These are phyloP conservation scores for Xerocomellus intermedius DNA, from an alignment of 768 basidiomycete species.

Conservation along the genomic window DNA sequence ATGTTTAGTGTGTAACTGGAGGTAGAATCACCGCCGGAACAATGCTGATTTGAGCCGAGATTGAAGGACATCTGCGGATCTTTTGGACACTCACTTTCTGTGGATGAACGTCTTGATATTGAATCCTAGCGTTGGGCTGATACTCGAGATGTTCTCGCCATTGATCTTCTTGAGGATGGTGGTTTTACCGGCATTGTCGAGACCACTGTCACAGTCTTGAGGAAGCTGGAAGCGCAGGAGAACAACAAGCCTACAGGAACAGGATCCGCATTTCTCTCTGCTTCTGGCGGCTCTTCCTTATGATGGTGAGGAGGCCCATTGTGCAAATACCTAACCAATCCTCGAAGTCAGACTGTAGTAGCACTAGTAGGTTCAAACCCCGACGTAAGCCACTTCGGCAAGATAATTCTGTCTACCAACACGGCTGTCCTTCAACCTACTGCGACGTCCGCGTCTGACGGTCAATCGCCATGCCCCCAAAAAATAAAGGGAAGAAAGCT, in stretches of 20 bases:
- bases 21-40: constrained; percentile 27
- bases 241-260: constrained; percentile 64
- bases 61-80: constrained; percentile 17
- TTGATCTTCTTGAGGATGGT: constrained; percentile 96
- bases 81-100: constrained; percentile 60
- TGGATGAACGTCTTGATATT: constrained; percentile 97
- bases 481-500: constrained; percentile 83
- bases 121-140: constrained; percentile 96
- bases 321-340: not conserved
- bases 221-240: constrained; percentile 5
- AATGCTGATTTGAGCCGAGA: constrained; percentile 17
- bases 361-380: constrained; percentile 6
- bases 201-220: constrained; percentile 57
- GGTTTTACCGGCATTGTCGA: constrained; percentile 99
- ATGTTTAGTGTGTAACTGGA: constrained; percentile 44
- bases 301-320: constrained; percentile 96
- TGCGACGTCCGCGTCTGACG: not conserved
- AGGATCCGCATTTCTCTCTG: constrained; percentile 96
- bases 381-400: constrained; percentile 15
- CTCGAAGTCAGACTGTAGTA: not conserved
- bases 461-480: constrained; percentile 42
- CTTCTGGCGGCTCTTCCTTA: constrained; percentile 92
- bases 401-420: constrained; percentile 6
- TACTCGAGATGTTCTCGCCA: constrained; percentile 82
- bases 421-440: not conserved